phyloP scores from a whole-genome alignment of 768 basidiomycete genomes.

The Zangia roseola region DNA sequence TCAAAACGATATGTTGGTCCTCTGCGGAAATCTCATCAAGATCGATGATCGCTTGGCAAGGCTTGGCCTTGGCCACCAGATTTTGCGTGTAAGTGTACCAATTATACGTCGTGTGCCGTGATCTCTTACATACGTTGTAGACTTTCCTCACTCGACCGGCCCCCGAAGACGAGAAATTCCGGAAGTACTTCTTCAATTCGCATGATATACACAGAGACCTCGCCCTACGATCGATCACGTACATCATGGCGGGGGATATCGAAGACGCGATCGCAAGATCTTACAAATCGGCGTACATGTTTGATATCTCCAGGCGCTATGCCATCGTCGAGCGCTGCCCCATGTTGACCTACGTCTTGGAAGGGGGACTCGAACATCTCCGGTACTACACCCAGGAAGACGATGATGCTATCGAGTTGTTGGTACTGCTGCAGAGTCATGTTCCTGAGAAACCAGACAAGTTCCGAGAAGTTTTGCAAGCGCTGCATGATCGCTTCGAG shows the following conservation, averaged over 20 bases:
- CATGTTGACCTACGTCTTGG: constrained; percentile 30
- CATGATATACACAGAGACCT: constrained; percentile 25
- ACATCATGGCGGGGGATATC: constrained; percentile 25
- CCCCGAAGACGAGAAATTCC: constrained; percentile 8
- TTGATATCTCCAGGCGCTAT: constrained; percentile 26
- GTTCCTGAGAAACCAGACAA: constrained; percentile 22
- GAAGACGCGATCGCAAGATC: constrained; percentile 24
- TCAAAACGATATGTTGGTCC: constrained; percentile 23
- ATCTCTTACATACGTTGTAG: constrained; percentile 10
- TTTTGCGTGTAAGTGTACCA: constrained; percentile 19
- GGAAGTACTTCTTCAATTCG: constrained; percentile 22
- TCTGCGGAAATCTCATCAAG: constrained; percentile 28
- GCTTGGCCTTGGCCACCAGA: constrained; percentile 23
- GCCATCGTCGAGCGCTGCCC: constrained; percentile 24
- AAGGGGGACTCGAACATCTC: constrained; percentile 29
- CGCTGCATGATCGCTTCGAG: constrained; percentile 26
- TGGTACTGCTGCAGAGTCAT: constrained; percentile 19
- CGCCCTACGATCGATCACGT: constrained; percentile 29
- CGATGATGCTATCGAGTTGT: constrained; percentile 23
- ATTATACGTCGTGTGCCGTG: background rate
- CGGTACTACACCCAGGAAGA: constrained; percentile 26
- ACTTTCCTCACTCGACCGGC: constrained; percentile 23
- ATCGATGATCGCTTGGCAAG: constrained; percentile 22
- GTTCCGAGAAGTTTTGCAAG: constrained; percentile 21
- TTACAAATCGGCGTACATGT: constrained; percentile 23